Percentiles rank a stretch among this genome's conserved stretches.
Conservation (phyloP, 768 basidiomycete species). For the Leccinum longicurvipes region DNA sequence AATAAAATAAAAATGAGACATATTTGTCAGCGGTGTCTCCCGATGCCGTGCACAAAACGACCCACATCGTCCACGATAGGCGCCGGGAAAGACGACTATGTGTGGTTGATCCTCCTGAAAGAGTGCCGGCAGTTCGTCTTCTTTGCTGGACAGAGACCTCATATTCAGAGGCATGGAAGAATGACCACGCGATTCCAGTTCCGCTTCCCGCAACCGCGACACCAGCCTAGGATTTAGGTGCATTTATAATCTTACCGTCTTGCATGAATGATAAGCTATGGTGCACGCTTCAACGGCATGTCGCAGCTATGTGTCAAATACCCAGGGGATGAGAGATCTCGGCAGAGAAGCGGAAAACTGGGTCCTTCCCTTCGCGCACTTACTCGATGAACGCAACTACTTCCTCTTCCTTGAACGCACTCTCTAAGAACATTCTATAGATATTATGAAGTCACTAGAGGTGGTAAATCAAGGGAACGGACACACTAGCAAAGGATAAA, state of each 20-base stretch:
- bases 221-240: conserved; percentile 8
- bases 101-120: conserved; percentile 2
- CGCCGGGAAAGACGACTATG: no score
- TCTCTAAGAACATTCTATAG: background rate
- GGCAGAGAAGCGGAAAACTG: no score
- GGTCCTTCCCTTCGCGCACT: no score
- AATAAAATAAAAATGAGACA: no score
- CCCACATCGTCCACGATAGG: no score
- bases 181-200: background rate
- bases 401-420: background rate
- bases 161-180: background rate
- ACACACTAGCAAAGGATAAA: background rate
- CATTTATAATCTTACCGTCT: background rate
- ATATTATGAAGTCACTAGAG: background rate
- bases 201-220: background rate
- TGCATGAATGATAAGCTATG: background rate
- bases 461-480: background rate
- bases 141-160: background rate
- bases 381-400: no score
- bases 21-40: background rate
- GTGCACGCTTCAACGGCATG: conserved; percentile 4
- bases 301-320: background rate
- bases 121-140: conserved; percentile 5
- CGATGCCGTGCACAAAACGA: background rate
- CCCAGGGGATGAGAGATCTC: conserved; percentile 11